Evolutionary conservation across 2,329 filamentous ascomycete species (phyloP), one percentile per base, ranked within the genome.

Genomic region (Grosmannia clavigera): DNA sequence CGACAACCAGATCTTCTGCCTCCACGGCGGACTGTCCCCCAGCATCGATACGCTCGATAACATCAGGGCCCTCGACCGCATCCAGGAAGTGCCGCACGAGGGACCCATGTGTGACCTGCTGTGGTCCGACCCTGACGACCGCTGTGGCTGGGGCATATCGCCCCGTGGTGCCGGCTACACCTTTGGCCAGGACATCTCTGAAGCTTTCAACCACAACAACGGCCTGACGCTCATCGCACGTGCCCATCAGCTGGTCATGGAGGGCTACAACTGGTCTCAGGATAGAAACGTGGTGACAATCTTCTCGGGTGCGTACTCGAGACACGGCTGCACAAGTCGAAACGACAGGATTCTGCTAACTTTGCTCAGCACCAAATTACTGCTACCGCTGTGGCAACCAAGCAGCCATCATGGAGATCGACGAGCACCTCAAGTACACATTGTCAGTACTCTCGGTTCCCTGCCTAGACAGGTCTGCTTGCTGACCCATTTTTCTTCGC

Each of bases 351-450:
- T 12, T 9, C 19, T 10, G 35, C 11, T 35, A 33, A 7, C 29
- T n/a, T 43, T 31, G 53, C 56, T 61, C 70, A 85, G 88, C 88
- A 59, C 88, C 88, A 64, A 92, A 92, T 74, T 99, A 99, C 81
- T 99, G 92, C 79, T 97, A 99, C 81, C 85, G 94, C 73, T 99
- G 94, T 72, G 94, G 94, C 71, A 99, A 99, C 76, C 94, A 97
- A 76, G 94, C 94, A 61, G 94, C 94, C n/a, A 97, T 99, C 74
- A 99, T 99, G 94, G 94, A 97, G 76, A 99, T 99, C 74, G 94
- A 97, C 67, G 94, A 99, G 77, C 92, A 97, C 74, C 78, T 99
- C 72, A 97, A 99, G 80, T 99, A 97, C 77, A 97, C 94, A 70
- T 97, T 99, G 92, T 65, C 5, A 22, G 64, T 65, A n/a, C 7